phyloP scores from a whole-genome alignment of 805 yeast species.

The Suhomyces xylopsoci region DNA sequence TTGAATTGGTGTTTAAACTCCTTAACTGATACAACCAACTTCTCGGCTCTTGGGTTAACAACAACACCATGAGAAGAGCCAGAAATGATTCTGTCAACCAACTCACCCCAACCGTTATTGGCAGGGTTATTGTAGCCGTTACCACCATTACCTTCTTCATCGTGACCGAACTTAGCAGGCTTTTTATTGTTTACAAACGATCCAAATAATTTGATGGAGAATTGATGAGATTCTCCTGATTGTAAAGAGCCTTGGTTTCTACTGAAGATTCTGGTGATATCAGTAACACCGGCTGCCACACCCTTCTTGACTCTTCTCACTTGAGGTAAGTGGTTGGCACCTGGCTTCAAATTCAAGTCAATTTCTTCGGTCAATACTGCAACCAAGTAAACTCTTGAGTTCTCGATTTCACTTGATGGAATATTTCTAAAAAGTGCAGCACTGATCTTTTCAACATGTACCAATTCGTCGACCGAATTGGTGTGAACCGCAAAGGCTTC shows the following conservation, averaged over 20 bases:
- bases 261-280: slow-evolving; percentile 75
- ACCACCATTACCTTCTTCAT: slow-evolving; percentile 10
- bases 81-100: slow-evolving; percentile 70
- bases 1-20: slow-evolving; percentile 57
- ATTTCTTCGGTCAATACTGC: slow-evolving; percentile 73
- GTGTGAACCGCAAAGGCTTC: slow-evolving; percentile 77
- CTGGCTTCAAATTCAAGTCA: slow-evolving; percentile 36
- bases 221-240: slow-evolving; percentile 66
- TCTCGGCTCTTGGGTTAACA: slow-evolving; percentile 76
- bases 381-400: slow-evolving; percentile 68
- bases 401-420: slow-evolving; percentile 62
- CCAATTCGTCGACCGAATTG: slow-evolving; percentile 52
- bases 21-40: slow-evolving; percentile 64
- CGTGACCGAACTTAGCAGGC: slow-evolving; percentile 15
- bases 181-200: slow-evolving; percentile 53
- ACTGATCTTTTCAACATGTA: slow-evolving; percentile 61
- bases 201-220: slow-evolving; percentile 68
- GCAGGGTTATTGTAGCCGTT: neutral
- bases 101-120: slow-evolving; percentile 87
- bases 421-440: slow-evolving; percentile 79
- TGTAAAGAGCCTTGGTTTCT: slow-evolving; percentile 57
- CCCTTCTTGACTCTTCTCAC: slow-evolving; percentile 62
- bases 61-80: slow-evolving; percentile 78
- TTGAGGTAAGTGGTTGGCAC: slow-evolving; percentile 20
- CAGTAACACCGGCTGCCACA: slow-evolving; percentile 85